Conservation (phyloP, 306 rosid species). For the Sphenostylis stenocarpa region DNA sequence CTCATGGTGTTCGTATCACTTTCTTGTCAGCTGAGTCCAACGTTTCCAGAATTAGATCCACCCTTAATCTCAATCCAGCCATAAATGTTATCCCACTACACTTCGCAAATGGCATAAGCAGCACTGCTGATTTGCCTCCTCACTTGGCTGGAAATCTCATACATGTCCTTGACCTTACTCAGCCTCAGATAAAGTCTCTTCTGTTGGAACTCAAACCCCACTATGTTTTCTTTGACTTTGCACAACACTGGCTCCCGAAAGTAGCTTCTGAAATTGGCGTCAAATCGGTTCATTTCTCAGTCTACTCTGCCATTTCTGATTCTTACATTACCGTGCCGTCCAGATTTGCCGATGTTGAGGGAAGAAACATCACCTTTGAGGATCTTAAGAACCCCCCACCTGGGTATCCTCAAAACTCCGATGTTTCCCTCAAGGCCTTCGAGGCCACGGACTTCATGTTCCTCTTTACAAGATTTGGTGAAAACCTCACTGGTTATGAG, state of each 20-base stretch:
- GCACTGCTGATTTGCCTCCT: constrained; percentile 44
- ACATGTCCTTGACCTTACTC: constrained; percentile 39
- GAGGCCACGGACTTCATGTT: constrained; percentile 44
- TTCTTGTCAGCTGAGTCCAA: constrained; percentile 48
- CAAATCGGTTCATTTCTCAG: constrained; percentile 42
- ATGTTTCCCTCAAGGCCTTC: constrained; percentile 30
- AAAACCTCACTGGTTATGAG: constrained; percentile 35
- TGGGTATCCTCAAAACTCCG: constrained; percentile 35
- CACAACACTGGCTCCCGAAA: constrained; percentile 56
- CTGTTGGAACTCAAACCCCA: constrained; percentile 47
- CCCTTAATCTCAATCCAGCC: constrained; percentile 33
- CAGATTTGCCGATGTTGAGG: constrained; percentile 25
- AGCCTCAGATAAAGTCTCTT: constrained; percentile 39
- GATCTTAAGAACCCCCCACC: constrained; percentile 43
- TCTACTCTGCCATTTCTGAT: constrained; percentile 36
- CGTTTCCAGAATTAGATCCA: constrained; percentile 35
- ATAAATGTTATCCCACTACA: constrained; percentile 37
- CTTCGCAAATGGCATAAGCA: constrained; percentile 32
- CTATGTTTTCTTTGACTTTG: constrained; percentile 52
- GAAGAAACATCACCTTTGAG: constrained; percentile 17
- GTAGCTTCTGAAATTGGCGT: constrained; percentile 48
- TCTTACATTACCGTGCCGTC: constrained; percentile 43
- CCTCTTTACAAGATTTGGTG: constrained; percentile 30
- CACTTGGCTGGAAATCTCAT: constrained; percentile 28
- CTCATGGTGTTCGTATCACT: constrained; percentile 45